Base-by-base conservation (phyloP, 306 rosid genomes). In the Cicer arietinum region DNA sequence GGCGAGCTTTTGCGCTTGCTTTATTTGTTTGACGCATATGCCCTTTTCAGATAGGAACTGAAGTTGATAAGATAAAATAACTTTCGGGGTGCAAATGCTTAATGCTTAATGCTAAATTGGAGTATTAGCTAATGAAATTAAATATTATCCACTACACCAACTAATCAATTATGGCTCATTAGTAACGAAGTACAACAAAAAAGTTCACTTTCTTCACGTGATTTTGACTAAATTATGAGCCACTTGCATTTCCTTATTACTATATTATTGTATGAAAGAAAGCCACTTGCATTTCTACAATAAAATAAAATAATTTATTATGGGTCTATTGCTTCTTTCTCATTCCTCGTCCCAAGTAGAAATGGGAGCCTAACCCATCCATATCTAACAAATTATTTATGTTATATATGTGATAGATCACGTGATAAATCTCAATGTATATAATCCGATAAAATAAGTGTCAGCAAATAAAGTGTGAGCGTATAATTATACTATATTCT, bases 161-260 rank as follows among this genome's bases (percentile, higher is more conserved):
- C 75, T 25, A 54, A 37, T 64, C 82, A 77, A 82, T 71, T 18
- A 82, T 81, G 75, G 11, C 22, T 71, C 59, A 57, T 71, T 35
- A 25, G 51, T 71, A 43, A 71, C 45, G 41, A 77, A 76, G 18
- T 46, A 40, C n/a, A 2, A 39, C 51, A 3, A 0, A 39, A 65
- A 57, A 51, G 61, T 72, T 69, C 60, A 47, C 85, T 77, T 77
- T 72, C 63, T 48, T 67, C 82, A 71, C 77, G 82, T 76, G 87
- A 71, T 80, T 59, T 59, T 12, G 47, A 16, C 58, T 43, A n/a
- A 75, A 64, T 57, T 42, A 56, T 50, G 40, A 51, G 39, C 74
- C 79, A 71, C 73, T 67, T 75, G 72, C 71, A 37, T 2, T 22
- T 22, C 25, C 25, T 22, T 25, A 25, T 56, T 56, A 53, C 1